A percentile compares a stretch with the other conserved stretches of the same genome.
Conservation (phyloP, 2,329 filamentous ascomycete genomes). For the Cercospora beticola region DNA sequence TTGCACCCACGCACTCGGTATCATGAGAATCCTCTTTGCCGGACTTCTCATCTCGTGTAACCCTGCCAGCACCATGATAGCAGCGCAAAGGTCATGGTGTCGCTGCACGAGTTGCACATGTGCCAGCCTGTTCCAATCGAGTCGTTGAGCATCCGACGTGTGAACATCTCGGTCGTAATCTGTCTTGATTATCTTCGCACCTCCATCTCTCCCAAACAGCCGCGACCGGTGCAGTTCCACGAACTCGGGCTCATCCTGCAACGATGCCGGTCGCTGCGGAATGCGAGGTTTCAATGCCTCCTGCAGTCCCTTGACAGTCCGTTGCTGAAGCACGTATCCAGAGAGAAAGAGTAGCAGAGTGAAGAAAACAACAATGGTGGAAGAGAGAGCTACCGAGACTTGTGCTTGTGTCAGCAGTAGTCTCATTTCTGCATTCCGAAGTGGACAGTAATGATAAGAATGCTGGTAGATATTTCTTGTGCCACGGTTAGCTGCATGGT, state of each 20-base stretch:
- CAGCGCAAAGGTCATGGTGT: constrained; percentile 50
- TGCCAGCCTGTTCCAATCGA: constrained; percentile 49
- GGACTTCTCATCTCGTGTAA: constrained; percentile 48
- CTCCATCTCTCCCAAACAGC: constrained; percentile 27
- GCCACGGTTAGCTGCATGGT: constrained; percentile 13
- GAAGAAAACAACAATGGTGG: constrained; percentile 67
- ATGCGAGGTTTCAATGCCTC: constrained; percentile 63
- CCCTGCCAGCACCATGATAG: constrained; percentile 52
- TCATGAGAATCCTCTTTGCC: constrained; percentile 47
- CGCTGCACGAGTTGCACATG: constrained; percentile 50
- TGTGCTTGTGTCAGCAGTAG: constrained; percentile 58
- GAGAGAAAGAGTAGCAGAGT: constrained; percentile 82
- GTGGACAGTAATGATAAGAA: constrained; percentile 9
- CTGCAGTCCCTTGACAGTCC: constrained; percentile 76
- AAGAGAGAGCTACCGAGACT: constrained; percentile 67
- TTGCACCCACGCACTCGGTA: constrained; percentile 43
- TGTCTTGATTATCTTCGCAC: constrained; percentile 32
- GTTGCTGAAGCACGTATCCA: constrained; percentile 84
- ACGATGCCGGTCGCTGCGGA: constrained; percentile 40
- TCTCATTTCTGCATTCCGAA: constrained; percentile 21
- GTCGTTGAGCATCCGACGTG: constrained; percentile 20
- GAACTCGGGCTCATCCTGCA: constrained; percentile 17
- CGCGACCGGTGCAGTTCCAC: constrained; percentile 29
- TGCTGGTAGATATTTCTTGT: constrained; percentile 13
- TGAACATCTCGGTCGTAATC: constrained; percentile 30